phyloP scores from a whole-genome alignment of 1,284 basidiomycete species.

The Rhodotorula sp. region DNA sequence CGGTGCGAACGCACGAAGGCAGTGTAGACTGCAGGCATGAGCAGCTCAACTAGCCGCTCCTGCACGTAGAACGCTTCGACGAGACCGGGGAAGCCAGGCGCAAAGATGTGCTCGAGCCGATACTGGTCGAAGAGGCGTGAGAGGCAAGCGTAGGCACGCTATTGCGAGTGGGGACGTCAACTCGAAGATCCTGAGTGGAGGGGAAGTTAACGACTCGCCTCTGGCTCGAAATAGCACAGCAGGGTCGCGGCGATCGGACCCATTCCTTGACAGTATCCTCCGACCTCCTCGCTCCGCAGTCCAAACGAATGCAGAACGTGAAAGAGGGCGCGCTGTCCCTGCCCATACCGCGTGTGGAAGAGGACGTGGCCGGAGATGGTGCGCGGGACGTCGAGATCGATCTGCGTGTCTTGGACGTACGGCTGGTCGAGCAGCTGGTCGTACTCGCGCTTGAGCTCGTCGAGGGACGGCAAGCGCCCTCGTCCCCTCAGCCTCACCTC shows the following conservation, averaged over 20 bases:
- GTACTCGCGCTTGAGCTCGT: conserved; percentile 56
- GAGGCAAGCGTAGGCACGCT: conserved; percentile 76
- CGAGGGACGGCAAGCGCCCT: conserved; percentile 20
- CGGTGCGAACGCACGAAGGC: conserved; percentile 61
- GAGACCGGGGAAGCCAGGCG: conserved; percentile 92
- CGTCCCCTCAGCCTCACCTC: conserved; percentile 24
- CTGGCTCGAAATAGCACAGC: conserved; percentile 87
- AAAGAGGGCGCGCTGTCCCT: conserved; percentile 88
- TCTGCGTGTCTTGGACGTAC: conserved; percentile 90
- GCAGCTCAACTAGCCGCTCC: conserved; percentile 74
- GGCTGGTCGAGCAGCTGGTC: conserved; percentile 66
- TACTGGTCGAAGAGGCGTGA: conserved; percentile 85
- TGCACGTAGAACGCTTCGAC: conserved; percentile 93
- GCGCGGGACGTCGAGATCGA: conserved; percentile 94
- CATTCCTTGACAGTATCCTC: conserved; percentile 98
- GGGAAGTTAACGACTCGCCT: conserved; percentile 52
- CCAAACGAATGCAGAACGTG: conserved; percentile 85
- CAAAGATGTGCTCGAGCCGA: conserved; percentile 82
- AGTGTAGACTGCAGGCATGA: conserved; percentile 83
- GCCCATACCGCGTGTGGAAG: conserved; percentile 93
- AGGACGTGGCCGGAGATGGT: conserved; percentile 93
- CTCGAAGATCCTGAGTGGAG: neutral
- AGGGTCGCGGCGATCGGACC: conserved; percentile 94
- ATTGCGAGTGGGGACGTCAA: neutral
- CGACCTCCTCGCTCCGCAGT: conserved; percentile 54